A percentile compares a stretch with the other conserved stretches of the same genome.
These are phyloP conservation scores for Microthlaspi erraticum DNA, from an alignment of 345 rosid genomes.

Conservation along the genomic window DNA sequence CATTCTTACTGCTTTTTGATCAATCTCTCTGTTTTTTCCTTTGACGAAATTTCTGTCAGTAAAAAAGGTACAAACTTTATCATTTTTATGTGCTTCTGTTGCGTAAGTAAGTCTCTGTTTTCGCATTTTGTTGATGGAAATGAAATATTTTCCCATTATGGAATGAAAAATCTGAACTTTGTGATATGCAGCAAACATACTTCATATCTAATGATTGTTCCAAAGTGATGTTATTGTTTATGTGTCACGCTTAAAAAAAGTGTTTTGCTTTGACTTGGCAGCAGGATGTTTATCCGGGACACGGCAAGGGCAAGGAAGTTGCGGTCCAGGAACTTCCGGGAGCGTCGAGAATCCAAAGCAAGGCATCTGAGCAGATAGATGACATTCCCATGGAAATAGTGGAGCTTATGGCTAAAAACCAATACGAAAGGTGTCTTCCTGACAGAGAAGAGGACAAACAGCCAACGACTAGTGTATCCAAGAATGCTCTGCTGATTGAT, in stretches of 20 bases:
- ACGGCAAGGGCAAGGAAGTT: conserved; percentile 45
- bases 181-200: conserved; percentile 1
- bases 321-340: conserved; percentile 45
- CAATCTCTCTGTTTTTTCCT: not conserved
- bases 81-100: no score
- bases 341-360: conserved; percentile 42
- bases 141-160: not conserved
- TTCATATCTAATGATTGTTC: not conserved
- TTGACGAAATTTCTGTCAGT: not conserved
- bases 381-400: conserved; percentile 95
- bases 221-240: not conserved
- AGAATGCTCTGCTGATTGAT: conserved; percentile 46
- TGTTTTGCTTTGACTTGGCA: conserved; percentile 40
- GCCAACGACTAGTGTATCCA: conserved; percentile 41
- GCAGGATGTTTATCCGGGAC: conserved; percentile 54
- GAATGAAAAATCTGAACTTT: not conserved
- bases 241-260: not conserved
- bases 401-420: conserved; percentile 93
- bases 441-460: conserved; percentile 56
- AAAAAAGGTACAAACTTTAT: no score
- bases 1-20: not conserved
- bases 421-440: conserved; percentile 84
- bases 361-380: conserved; percentile 63
- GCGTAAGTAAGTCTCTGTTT: not conserved
- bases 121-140: not conserved